Evolutionary conservation across 345 rosid genomes (phyloP).

Genomic region (rapeseed (Brassica napus)): DNA sequence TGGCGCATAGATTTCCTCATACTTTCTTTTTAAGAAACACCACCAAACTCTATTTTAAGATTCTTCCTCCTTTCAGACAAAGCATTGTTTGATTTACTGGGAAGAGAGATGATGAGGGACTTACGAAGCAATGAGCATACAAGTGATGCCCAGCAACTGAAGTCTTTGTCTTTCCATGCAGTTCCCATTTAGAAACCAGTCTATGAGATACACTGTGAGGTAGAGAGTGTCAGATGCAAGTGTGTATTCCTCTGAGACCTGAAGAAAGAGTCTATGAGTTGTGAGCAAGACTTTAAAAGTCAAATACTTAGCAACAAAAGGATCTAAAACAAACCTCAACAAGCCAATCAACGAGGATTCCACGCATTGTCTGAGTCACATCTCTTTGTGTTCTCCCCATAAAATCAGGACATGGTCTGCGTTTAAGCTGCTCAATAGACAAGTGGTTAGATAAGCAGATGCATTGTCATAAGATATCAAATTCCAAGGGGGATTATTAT

Average conservation of each 20-base stretch:
- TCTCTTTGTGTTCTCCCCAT: conserved; percentile 76
- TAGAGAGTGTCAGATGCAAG: conserved; percentile 85
- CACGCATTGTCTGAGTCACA: conserved; percentile 84
- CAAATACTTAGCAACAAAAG: neutral
- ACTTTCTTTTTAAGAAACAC: conserved; percentile 54
- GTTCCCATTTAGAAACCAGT: conserved; percentile 74
- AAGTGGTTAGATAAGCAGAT: conserved; percentile 10
- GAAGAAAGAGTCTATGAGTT: neutral
- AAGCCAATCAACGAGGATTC: conserved; percentile 94
- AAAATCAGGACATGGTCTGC: conserved; percentile 58
- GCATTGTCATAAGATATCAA: neutral
- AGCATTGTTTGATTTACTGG: neutral
- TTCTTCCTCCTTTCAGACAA: neutral
- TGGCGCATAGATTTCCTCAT: conserved; percentile 87
- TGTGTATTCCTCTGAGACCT: conserved; percentile 77
- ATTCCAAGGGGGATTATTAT: neutral
- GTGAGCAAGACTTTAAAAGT: neutral
- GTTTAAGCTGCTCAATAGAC: conserved; percentile 53
- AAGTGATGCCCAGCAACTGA: conserved; percentile 93
- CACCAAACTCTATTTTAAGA: conserved; percentile 17
- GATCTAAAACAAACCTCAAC: conserved; percentile 61
- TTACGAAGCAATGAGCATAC: conserved; percentile 97
- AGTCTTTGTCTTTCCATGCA: conserved; percentile 69
- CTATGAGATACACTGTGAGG: conserved; percentile 79
- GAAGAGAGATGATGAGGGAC: conserved; percentile 32